A percentile compares a stretch with the other conserved stretches of the same genome.
Evolutionary conservation across 2,329 filamentous ascomycete genomes (phyloP).

Genomic region (Sclerotinia trifoliorum): DNA sequence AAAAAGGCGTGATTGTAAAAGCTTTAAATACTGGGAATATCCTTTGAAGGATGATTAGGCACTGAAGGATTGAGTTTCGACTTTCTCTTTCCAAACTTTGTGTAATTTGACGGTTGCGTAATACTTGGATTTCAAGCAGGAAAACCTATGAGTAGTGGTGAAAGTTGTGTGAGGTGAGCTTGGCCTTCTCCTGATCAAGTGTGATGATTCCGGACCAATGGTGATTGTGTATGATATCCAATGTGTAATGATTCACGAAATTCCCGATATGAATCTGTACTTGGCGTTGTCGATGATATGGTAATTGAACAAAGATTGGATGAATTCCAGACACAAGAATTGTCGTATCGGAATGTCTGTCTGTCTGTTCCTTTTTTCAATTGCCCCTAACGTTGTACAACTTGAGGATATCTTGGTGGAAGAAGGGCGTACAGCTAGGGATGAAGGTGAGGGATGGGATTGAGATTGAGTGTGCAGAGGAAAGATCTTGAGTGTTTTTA

Average conservation of each 20-base stretch:
- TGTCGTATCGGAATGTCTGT: slow-evolving; percentile 1
- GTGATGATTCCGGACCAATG: slow-evolving; percentile 9
- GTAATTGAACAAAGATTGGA: slow-evolving; percentile 1
- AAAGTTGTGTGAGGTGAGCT: background rate
- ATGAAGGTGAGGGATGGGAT: background rate
- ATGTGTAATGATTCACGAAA: slow-evolving; percentile 16
- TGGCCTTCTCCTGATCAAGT: slow-evolving; percentile 1
- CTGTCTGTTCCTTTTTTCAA: background rate
- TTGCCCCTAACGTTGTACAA: background rate
- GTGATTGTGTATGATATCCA: background rate
- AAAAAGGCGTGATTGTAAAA: slow-evolving; percentile 2
- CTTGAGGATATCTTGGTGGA: background rate
- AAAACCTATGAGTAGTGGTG: background rate
- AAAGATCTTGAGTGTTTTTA: background rate
- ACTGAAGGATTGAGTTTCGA: background rate
- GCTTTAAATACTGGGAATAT: background rate
- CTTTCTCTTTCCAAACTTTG: slow-evolving; percentile 1
- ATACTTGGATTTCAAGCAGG: background rate
- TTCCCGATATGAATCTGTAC: background rate
- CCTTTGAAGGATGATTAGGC: slow-evolving; percentile 22
- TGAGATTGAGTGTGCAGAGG: background rate
- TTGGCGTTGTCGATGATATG: slow-evolving; percentile 14
- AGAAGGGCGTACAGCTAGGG: background rate
- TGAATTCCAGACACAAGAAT: slow-evolving; percentile 19
- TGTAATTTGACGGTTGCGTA: background rate